Evolutionary conservation across 768 basidiomycete genomes (phyloP), one percentile per base, ranked within the genome.

Genomic region (Boletus tomentosulus): DNA sequence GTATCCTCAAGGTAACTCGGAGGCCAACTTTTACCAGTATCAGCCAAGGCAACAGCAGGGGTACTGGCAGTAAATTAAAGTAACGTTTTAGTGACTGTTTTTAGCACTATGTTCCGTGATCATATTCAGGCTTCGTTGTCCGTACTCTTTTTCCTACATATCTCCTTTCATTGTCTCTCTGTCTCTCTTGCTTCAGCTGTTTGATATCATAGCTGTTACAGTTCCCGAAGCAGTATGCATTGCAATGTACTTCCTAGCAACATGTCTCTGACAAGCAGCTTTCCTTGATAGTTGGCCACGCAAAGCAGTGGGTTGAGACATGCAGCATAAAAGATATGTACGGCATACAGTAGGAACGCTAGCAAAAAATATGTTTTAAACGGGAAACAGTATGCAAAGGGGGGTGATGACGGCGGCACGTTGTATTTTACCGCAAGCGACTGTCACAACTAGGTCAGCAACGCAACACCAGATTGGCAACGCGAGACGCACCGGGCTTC

Each of bases 401-500:
- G 22, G 13, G 33, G 25, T 19, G 19, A 22, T 33, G 3, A 16
- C 16, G 16, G 22, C 6, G 15, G 16, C 6, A 13, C 30, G 16
- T 1, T 11, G 19, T 38, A 28, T 50, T 54, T 62, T 24, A 65
- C 34, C 64, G 64, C 63, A 65, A 37, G 10, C 64, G 64, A n/a
- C 64, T 65, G 38, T 51, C 19, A 46, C 38, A 9, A 22, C 3
- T 19, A 30, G 28, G 10, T 39, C 16, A 51, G 10, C 4, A 24
- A n/a, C 6, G n/a, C n/a, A 41, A 15, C 11, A 28, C 15, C 27
- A 11, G 6, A 30, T 35, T 35, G 2, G 15, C 10, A 1, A 16
- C 22, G n/a, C 25, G 10, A 6, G 30, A 33, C 34, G 15, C 68
- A 97, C 97, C 97, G 92, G 66, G 97, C 97, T 80, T 99, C 97